Evolutionary conservation across 495 filamentous ascomycete genomes (phyloP), one percentile per base, ranked within the genome.

Genomic region (Tuber indicum): DNA sequence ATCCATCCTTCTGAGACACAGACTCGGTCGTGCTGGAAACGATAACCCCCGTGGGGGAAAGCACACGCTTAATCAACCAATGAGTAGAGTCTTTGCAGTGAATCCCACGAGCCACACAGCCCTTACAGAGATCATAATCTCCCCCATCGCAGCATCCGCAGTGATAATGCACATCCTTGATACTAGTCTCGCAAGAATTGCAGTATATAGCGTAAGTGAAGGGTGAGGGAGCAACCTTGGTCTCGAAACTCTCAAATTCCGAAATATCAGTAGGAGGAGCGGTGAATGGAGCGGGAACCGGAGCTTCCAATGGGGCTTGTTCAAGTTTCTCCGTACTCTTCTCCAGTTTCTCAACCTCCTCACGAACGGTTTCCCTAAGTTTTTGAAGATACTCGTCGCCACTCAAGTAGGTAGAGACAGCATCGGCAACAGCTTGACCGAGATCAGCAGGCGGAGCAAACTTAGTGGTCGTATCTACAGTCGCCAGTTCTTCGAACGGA

Each of bases 71-170:
- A 84, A 98, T 94, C 85, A 99, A 86, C 93, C 93, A 98, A 86
- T 99, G 96, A 74, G 88, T 87, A 21, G 90, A 88, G 70, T 89
- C 89, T 72, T 88, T 89, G 86, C 96, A 99, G 52, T 91, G 88
- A 42, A 91, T 87, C 76, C 94, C 94, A 44, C 86, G 86, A 70
- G 90, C 87, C 58, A 97, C 89, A 84, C 96, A 99, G 44, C 86
- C 83, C 74, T 89, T 88, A 86, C 96, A 99, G 72, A 99, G 89
- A 81, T 99, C 96, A 82, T 93, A 99, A 84, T 99, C 96, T 44
- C 96, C 96, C 73, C 91, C 87, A 78, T 97, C 93, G 84, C 96
- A 99, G 74, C 90, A 92, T 81, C 92, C 91, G 87, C 96, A 99
- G 85, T 99, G 96, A 84, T 92, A 99, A 83, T 99, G 96, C 39